A percentile compares a stretch with the other conserved stretches of the same genome.
Conservation (phyloP, 495 filamentous ascomycete genomes). For the Aspergillus biplanus region DNA sequence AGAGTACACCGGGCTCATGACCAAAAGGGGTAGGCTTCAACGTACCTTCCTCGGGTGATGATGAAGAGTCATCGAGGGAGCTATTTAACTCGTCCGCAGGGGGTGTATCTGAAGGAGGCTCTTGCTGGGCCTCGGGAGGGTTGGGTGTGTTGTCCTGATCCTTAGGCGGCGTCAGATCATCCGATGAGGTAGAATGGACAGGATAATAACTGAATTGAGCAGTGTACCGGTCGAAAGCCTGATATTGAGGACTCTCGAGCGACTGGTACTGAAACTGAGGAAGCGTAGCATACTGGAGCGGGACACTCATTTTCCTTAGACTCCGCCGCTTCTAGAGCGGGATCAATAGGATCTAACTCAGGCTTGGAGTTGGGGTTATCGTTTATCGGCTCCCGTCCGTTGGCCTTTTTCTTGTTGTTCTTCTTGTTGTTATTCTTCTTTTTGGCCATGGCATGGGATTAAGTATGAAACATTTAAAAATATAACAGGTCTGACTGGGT, state of each 20-base stretch:
- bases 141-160: slow-evolving; percentile 43
- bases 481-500: slow-evolving; percentile 30
- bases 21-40: slow-evolving; percentile 1
- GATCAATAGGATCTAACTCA: slow-evolving; percentile 24
- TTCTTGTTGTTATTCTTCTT: slow-evolving; percentile 43
- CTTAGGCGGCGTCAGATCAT: slow-evolving; percentile 45
- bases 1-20: background rate
- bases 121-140: slow-evolving; percentile 32
- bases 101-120: slow-evolving; percentile 28
- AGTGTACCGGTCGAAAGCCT: slow-evolving; percentile 44
- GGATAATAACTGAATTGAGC: slow-evolving; percentile 41
- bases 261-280: slow-evolving; percentile 45
- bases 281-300: slow-evolving; percentile 49
- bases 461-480: slow-evolving; percentile 36
- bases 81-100: slow-evolving; percentile 29
- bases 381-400: slow-evolving; percentile 32
- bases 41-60: slow-evolving; percentile 37
- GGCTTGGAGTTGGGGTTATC: slow-evolving; percentile 30
- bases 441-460: slow-evolving; percentile 41
- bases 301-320: slow-evolving; percentile 38
- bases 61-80: slow-evolving; percentile 29
- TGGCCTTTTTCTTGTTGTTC: slow-evolving; percentile 37
- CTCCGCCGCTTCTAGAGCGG: slow-evolving; percentile 34
- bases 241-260: slow-evolving; percentile 40
- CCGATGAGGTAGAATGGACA: slow-evolving; percentile 32